These are phyloP conservation scores for Baorangia bicolor DNA, from an alignment of 768 basidiomycete genomes.

Conservation along the genomic window DNA sequence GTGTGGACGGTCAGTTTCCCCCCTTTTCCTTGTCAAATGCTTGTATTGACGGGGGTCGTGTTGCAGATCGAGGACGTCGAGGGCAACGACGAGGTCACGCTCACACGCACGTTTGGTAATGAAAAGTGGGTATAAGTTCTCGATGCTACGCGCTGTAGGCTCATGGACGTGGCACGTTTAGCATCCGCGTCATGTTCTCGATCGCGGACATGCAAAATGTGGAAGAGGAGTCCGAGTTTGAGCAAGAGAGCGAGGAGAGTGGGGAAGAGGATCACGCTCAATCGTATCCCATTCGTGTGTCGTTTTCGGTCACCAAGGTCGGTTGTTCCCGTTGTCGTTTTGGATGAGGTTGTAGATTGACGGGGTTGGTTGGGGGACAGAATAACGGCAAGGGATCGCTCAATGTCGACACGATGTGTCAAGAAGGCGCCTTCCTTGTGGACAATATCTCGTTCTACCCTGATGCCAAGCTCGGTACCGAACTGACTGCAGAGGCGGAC, in stretches of 20 bases:
- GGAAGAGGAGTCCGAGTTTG: slow-evolving; percentile 40
- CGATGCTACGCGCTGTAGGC: not conserved
- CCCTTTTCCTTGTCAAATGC: not conserved
- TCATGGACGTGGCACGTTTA: slow-evolving; percentile 35
- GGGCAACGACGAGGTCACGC: slow-evolving; percentile 78
- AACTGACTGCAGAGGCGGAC: slow-evolving; percentile 84
- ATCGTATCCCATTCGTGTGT: slow-evolving; percentile 73
- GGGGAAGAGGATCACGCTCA: slow-evolving; percentile 31
- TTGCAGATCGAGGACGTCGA: slow-evolving; percentile 63
- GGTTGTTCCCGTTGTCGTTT: not conserved
- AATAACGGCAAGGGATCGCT: slow-evolving; percentile 59
- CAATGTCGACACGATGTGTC: slow-evolving; percentile 73
- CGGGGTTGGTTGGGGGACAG: slow-evolving; percentile 32
- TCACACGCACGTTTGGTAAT: slow-evolving; percentile 85
- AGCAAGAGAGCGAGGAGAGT: slow-evolving; percentile 39
- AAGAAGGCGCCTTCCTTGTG: slow-evolving; percentile 78
- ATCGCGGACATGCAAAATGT: slow-evolving; percentile 76
- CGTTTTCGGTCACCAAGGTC: slow-evolving; percentile 85
- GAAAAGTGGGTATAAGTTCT: slow-evolving; percentile 63
- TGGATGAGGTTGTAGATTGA: not conserved
- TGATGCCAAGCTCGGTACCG: slow-evolving; percentile 68
- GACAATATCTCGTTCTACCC: slow-evolving; percentile 89
- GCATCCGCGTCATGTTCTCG: slow-evolving; percentile 89
- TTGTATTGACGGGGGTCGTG: not conserved
- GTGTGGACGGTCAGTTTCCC: slow-evolving; percentile 64